Evolutionary conservation across 2,329 filamentous ascomycete genomes (phyloP), one percentile per base, ranked within the genome.

Genomic region (Raffaelea arxii): DNA sequence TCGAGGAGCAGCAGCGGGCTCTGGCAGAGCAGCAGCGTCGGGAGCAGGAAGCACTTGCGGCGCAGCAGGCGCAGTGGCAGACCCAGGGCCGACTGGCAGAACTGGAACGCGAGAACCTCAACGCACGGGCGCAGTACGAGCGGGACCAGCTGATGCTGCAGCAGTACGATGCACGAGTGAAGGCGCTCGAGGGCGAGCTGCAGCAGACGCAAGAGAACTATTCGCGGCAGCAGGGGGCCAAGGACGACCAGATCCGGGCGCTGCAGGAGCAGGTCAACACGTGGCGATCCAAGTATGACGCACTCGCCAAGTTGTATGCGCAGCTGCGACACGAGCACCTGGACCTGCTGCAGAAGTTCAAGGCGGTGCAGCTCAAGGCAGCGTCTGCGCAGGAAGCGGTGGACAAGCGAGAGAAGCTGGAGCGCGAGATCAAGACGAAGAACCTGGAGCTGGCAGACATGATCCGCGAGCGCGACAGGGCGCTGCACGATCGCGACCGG

Each of bases 361-460:
- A 98, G 75, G 75, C 82, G 6, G 86, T 96, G 32, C 94, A 97
- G 64, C 75, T 97, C 53, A 98, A 97, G 73, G 92, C 92, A 2
- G 89, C 91, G 16, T 97, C 90, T 5, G 92, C 92, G 0, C 91
- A 97, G 62, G 92, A 98, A 68, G 92, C 92, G 2, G 95, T 97
- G 53, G 92, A 97, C 48, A 82, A 79, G 56, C 83, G 91, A 9
- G 92, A 98, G 69, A 95, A 94, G 71, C 75, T 98, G 44, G 89
- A 97, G 69, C 84, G 91, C 27, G 92, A 98, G 68, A 85, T 98
- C 63, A 98, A 98, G 77, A 96, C 91, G 25, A 98, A 98, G 78
- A 98, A 98, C 61, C 72, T 98, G n/a, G 92, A 98, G 65, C 69
- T 98, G 51, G 92, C 92, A 25, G 89, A 97, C 63, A 97, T 98